Percentiles rank a stretch among this genome's conserved stretches.
Conservation (phyloP, 2,329 filamentous ascomycete species). For the Calonectria pteridis region DNA sequence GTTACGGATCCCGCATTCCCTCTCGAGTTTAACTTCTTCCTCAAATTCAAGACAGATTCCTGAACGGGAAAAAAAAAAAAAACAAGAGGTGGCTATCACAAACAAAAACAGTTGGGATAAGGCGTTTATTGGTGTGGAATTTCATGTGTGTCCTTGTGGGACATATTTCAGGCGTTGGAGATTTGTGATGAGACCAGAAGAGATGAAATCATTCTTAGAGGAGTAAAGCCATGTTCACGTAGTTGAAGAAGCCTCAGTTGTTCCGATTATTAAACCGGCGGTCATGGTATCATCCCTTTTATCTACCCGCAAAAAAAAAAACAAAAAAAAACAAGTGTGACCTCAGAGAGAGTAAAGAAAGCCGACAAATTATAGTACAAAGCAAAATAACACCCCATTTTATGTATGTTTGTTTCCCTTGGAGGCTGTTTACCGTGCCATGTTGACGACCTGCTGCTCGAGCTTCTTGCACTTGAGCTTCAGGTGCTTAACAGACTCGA, state of each 20-base stretch:
- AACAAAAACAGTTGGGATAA: conserved; percentile 4
- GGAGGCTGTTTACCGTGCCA: conserved; percentile 62
- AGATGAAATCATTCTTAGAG: conserved; percentile 32
- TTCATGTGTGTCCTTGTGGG: conserved; percentile 28
- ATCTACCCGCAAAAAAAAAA: conserved; percentile 48
- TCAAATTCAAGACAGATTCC: conserved; percentile 58
- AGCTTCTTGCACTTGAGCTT: conserved; percentile 86
- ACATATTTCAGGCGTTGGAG: conserved; percentile 46
- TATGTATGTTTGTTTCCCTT: conserved; percentile 11
- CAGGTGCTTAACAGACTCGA: conserved; percentile 87
- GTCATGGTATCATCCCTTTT: conserved; percentile 52
- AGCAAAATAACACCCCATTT: conserved; percentile 33
- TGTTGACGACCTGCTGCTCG: conserved; percentile 77
- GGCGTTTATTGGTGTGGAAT: conserved; percentile 31
- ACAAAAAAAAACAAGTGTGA: neutral
- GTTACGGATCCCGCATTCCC: conserved; percentile 93
- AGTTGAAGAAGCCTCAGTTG: conserved; percentile 20
- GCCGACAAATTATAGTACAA: conserved; percentile 40
- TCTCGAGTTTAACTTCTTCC: conserved; percentile 72
- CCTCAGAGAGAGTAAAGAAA: conserved; percentile 34
- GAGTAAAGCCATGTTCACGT: conserved; percentile 47
- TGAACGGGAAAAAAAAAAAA: conserved; percentile 14
- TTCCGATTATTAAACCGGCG: conserved; percentile 34
- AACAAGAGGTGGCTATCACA: neutral
- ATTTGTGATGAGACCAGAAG: conserved; percentile 25